Evolutionary conservation across 2,329 filamentous ascomycete genomes (phyloP).

Genomic region (Dactylonectria estremocensis): DNA sequence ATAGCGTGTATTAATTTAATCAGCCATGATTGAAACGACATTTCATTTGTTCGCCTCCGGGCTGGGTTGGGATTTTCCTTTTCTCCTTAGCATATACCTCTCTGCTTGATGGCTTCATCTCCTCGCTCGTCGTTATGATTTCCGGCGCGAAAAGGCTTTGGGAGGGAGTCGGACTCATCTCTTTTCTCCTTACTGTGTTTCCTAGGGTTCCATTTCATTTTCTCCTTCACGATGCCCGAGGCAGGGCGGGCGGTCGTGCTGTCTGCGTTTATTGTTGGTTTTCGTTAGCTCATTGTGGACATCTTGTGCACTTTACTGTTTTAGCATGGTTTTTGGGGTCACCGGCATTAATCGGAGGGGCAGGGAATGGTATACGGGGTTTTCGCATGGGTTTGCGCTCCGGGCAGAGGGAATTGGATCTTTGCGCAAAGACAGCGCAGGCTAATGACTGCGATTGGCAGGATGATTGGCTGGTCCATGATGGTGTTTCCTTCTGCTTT

Average conservation of each 20-base stretch:
- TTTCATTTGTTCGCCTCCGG: constrained; percentile 59
- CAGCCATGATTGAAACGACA: constrained; percentile 66
- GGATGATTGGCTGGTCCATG: constrained; percentile 68
- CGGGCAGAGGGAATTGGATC: constrained; percentile 51
- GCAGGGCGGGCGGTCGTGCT: constrained; percentile 54
- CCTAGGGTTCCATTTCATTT: constrained; percentile 44
- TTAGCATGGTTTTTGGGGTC: constrained; percentile 46
- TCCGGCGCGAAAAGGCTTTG: constrained; percentile 45
- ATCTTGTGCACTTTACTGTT: constrained; percentile 30
- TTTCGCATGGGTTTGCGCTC: constrained; percentile 49
- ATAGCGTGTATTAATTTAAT: constrained; percentile 77
- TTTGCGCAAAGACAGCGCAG: constrained; percentile 53
- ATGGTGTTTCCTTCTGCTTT: constrained; percentile 60
- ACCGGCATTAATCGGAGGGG: constrained; percentile 48
- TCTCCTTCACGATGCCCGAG: constrained; percentile 55
- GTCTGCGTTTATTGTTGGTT: constrained; percentile 38
- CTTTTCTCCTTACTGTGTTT: constrained; percentile 47
- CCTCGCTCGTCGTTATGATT: constrained; percentile 43
- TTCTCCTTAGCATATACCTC: constrained; percentile 53
- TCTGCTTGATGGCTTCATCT: constrained; percentile 48
- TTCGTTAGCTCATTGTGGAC: constrained; percentile 38
- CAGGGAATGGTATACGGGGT: constrained; percentile 47
- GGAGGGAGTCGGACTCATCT: constrained; percentile 49
- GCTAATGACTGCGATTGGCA: constrained; percentile 62
- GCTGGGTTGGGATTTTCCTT: constrained; percentile 45